Conservation (phyloP, 2,329 filamentous ascomycete genomes). For the Fusarium xyrophilum region DNA sequence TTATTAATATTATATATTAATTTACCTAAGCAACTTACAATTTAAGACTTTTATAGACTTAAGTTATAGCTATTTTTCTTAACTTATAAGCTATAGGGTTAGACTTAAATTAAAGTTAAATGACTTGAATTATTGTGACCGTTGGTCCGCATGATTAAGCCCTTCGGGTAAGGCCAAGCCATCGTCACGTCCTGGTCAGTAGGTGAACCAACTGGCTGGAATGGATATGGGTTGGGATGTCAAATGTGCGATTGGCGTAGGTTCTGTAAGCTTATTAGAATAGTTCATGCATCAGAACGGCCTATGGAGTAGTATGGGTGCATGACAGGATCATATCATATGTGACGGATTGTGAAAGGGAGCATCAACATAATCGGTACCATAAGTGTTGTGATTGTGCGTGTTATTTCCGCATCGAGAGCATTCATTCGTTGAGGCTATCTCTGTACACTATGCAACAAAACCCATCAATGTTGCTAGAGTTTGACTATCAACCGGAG, state of each 20-base stretch:
- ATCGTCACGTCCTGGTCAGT: constrained; percentile 21
- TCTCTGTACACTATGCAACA: not conserved
- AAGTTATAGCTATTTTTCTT: too few relatives aligned
- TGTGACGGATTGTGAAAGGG: not conserved
- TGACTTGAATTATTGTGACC: too few relatives aligned
- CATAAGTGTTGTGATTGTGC: not conserved
- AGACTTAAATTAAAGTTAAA: too few relatives aligned
- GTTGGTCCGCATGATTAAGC: constrained; percentile 24
- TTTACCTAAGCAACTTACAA: too few relatives aligned
- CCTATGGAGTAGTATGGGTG: not conserved
- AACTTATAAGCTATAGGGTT: too few relatives aligned
- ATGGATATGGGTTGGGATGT: constrained; percentile 35
- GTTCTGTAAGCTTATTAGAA: constrained; percentile 6
- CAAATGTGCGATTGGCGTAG: constrained; percentile 13
- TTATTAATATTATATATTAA: too few relatives aligned
- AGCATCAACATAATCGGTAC: not conserved
- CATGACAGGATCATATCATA: not conserved
- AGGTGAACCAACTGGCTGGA: constrained; percentile 34
- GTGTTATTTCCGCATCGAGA: not conserved
- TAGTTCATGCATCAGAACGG: not conserved
- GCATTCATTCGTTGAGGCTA: not conserved
- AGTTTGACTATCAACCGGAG: not conserved
- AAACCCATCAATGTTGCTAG: not conserved
- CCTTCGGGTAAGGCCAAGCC: constrained; percentile 34
- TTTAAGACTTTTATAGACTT: too few relatives aligned